Evolutionary conservation across 129 eudicot genomes (phyloP).

Genomic region (Sambucus nigra): DNA sequence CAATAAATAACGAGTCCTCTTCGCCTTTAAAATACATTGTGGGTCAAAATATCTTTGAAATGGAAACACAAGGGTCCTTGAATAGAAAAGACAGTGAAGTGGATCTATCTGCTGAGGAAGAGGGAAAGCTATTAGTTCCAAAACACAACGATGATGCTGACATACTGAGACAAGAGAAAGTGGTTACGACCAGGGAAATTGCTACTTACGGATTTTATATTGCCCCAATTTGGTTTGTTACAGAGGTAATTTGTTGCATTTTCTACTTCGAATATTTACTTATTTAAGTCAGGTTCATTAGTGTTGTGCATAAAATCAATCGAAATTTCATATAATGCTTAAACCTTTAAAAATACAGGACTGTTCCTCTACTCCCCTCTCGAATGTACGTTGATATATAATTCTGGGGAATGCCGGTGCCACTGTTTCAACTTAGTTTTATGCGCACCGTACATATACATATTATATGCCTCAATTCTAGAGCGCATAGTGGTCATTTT

Average conservation of each 20-base stretch:
- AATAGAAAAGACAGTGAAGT: constrained; percentile 57
- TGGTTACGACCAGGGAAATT: constrained; percentile 61
- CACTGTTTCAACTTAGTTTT: too few relatives aligned
- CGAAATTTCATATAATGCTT: not conserved
- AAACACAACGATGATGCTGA: constrained; percentile 24
- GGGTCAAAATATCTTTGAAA: constrained; percentile 43
- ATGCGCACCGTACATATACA: too few relatives aligned
- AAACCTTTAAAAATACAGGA: not conserved
- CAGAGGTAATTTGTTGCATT: constrained; percentile 48
- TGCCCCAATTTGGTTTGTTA: constrained; percentile 94
- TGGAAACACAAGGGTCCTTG: constrained; percentile 54
- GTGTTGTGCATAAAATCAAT: not conserved
- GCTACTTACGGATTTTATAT: constrained; percentile 77
- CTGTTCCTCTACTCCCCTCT: too few relatives aligned
- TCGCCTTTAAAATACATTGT: constrained; percentile 50
- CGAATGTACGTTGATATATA: too few relatives aligned
- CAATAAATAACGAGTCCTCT: constrained; percentile 22
- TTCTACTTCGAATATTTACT: not conserved
- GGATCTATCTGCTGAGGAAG: constrained; percentile 54
- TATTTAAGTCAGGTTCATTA: not conserved
- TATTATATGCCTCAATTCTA: too few relatives aligned
- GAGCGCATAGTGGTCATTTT: too few relatives aligned
- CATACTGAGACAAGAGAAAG: constrained; percentile 31
- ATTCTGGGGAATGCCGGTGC: too few relatives aligned
- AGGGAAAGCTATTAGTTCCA: constrained; percentile 53